Percentiles rank a stretch among this genome's conserved stretches.
Evolutionary conservation across 176 grass and related monocot species (phyloP).

Genomic region (Ampelocalamus luodianensis): DNA sequence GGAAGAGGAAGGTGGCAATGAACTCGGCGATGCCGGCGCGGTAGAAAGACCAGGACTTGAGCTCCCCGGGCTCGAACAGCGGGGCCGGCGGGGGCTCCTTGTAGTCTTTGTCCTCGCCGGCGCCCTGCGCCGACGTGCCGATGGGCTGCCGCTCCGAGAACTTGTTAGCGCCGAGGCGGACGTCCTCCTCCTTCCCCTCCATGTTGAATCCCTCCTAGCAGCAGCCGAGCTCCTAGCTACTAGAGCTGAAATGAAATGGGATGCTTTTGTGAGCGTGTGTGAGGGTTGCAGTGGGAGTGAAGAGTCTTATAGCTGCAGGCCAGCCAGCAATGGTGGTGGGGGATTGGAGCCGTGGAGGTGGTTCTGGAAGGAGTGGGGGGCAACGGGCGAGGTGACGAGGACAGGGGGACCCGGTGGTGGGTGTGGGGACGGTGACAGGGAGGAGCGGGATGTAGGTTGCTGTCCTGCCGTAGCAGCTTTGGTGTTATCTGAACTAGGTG

Average conservation of each 20-base stretch:
- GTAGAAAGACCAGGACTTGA: slow-evolving; percentile 97
- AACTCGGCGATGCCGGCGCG: slow-evolving; percentile 98
- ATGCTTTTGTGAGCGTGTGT: not conserved
- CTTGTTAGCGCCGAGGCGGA: slow-evolving; percentile 76
- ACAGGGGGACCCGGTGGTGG: not conserved
- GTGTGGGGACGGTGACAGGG: slow-evolving; percentile 45
- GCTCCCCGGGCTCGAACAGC: slow-evolving; percentile 82
- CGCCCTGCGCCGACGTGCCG: slow-evolving; percentile 76
- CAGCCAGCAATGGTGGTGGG: slow-evolving; percentile 16
- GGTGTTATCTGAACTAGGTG: slow-evolving; percentile 12
- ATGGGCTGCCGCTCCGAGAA: slow-evolving; percentile 81
- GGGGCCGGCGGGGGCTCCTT: slow-evolving; percentile 81
- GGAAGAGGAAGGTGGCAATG: slow-evolving; percentile 92
- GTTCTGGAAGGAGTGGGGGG: slow-evolving; percentile 50
- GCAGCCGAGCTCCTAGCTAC: not conserved
- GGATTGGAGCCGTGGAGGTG: slow-evolving; percentile 17
- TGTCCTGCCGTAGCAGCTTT: not conserved
- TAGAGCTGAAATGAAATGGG: not conserved
- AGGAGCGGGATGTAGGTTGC: slow-evolving; percentile 6
- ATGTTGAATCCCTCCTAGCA: slow-evolving; percentile 31
- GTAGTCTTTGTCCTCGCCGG: slow-evolving; percentile 76
- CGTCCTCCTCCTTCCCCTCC: slow-evolving; percentile 91
- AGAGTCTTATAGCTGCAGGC: slow-evolving; percentile 51
- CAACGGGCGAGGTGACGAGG: slow-evolving; percentile 33
- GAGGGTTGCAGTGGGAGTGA: slow-evolving; percentile 32